phyloP scores from a whole-genome alignment of 2,329 filamentous ascomycete species.

The Anisogramma anomala region DNA sequence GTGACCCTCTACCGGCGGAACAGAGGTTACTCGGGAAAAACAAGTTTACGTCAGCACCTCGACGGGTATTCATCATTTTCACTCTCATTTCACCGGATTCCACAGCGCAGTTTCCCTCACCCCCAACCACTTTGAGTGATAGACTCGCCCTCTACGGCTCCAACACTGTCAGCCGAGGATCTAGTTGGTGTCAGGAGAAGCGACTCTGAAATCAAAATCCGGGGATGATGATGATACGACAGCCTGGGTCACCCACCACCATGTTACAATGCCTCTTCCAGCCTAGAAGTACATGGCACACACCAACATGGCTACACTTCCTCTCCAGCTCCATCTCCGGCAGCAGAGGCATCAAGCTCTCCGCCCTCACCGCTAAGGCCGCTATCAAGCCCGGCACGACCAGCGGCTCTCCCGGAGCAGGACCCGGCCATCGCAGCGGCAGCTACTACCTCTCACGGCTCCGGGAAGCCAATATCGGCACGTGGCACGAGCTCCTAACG shows the following conservation, averaged over 20 bases:
- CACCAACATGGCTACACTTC: background rate
- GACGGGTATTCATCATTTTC: background rate
- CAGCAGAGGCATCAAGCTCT: constrained; percentile 1
- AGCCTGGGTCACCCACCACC: background rate
- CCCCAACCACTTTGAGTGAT: background rate
- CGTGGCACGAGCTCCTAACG: background rate
- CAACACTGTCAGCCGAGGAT: too few species aligned
- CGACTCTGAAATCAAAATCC: too few species aligned
- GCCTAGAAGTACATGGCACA: background rate
- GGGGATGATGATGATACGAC: too few species aligned
- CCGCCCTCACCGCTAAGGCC: background rate
- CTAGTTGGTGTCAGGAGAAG: too few species aligned
- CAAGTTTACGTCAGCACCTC: too few species aligned
- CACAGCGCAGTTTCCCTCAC: background rate
- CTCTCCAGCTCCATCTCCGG: background rate
- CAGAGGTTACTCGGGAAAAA: too few species aligned
- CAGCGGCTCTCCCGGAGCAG: too few species aligned
- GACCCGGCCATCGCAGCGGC: background rate
- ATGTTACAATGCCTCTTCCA: constrained; percentile 8
- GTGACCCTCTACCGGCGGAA: too few species aligned
- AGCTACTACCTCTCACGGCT: background rate
- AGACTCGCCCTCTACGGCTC: background rate
- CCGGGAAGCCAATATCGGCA: constrained; percentile 2
- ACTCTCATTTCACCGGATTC: background rate
- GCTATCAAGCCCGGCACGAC: background rate